phyloP scores from a whole-genome alignment of 495 filamentous ascomycete species.

The Aspergillus mulundensis region DNA sequence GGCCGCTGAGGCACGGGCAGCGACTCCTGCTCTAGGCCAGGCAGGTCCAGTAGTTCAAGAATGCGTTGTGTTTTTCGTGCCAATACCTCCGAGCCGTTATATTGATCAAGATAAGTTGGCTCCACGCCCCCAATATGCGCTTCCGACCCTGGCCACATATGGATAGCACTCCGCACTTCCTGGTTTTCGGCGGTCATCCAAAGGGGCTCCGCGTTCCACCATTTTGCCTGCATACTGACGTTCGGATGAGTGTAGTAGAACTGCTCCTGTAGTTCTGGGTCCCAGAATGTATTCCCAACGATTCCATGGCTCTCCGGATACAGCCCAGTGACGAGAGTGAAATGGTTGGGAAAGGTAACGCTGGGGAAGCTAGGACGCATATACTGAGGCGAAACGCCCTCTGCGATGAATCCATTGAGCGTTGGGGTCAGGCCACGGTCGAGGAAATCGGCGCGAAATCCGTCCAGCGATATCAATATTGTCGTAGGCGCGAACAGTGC shows the following conservation, averaged over 20 bases:
- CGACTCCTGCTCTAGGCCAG: constrained; percentile 55
- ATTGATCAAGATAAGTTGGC: constrained; percentile 76
- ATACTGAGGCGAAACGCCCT: constrained; percentile 83
- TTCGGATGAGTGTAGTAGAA: constrained; percentile 81
- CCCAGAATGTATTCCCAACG: constrained; percentile 93
- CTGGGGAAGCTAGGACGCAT: constrained; percentile 93
- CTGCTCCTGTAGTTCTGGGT: constrained; percentile 66
- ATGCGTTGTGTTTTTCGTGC: constrained; percentile 71
- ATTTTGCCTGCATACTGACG: constrained; percentile 72
- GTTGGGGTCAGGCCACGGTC: constrained; percentile 76
- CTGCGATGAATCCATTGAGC: constrained; percentile 70
- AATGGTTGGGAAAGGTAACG: constrained; percentile 98
- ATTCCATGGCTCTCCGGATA: constrained; percentile 92
- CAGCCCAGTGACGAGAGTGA: constrained; percentile 86
- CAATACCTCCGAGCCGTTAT: constrained; percentile 70
- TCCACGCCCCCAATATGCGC: constrained; percentile 62
- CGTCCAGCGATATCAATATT: constrained; percentile 89
- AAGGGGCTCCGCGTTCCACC: constrained; percentile 92
- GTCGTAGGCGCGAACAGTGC: constrained; percentile 86
- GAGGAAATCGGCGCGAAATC: constrained; percentile 95
- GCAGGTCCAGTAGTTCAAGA: constrained; percentile 74
- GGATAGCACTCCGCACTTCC: constrained; percentile 71
- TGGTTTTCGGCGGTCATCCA: constrained; percentile 88
- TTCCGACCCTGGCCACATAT: constrained; percentile 99
- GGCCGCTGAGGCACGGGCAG: constrained; percentile 49